Conservation (phyloP, 2,329 filamentous ascomycete species). For the Phyllosticta citriasiana region DNA sequence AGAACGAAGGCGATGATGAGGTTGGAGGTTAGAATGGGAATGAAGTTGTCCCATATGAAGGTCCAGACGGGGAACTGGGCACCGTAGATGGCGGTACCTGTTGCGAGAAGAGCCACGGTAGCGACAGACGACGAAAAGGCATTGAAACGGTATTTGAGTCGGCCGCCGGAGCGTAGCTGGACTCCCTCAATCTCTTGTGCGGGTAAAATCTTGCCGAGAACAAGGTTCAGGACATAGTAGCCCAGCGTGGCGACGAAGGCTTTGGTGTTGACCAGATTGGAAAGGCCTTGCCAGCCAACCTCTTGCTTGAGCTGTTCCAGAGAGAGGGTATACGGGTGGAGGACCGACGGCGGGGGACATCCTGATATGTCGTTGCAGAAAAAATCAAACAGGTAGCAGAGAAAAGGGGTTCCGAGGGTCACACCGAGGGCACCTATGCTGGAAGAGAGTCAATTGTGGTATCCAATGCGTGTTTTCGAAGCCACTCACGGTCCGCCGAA, state of each 20-base stretch:
- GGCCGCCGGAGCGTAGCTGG: conserved; percentile 58
- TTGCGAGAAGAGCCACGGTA: conserved; percentile 59
- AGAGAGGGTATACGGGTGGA: conserved; percentile 61
- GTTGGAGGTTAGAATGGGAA: conserved; percentile 76
- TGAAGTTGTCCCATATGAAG: conserved; percentile 83
- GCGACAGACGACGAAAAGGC: conserved; percentile 67
- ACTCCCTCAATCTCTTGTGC: conserved; percentile 62
- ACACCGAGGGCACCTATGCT: conserved; percentile 70
- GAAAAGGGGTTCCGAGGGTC: conserved; percentile 67
- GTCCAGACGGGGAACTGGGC: conserved; percentile 82
- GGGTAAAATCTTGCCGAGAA: conserved; percentile 68
- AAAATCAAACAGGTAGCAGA: conserved; percentile 72
- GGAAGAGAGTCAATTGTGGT: not conserved
- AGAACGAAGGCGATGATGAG: conserved; percentile 64
- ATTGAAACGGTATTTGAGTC: conserved; percentile 69
- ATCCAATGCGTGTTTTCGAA: not conserved
- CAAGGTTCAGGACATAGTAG: conserved; percentile 68
- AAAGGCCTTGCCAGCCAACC: conserved; percentile 72
- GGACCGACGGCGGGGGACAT: conserved; percentile 74
- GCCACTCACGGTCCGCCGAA: conserved; percentile 10
- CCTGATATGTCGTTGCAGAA: conserved; percentile 88
- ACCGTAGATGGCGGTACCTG: conserved; percentile 67
- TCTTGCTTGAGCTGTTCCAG: conserved; percentile 66
- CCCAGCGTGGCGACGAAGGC: conserved; percentile 60
- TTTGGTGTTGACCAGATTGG: conserved; percentile 59